Percentiles rank a stretch among this genome's conserved stretches.
Conservation (phyloP, 441 rosid species). For the Adansonia madagascariensis region DNA sequence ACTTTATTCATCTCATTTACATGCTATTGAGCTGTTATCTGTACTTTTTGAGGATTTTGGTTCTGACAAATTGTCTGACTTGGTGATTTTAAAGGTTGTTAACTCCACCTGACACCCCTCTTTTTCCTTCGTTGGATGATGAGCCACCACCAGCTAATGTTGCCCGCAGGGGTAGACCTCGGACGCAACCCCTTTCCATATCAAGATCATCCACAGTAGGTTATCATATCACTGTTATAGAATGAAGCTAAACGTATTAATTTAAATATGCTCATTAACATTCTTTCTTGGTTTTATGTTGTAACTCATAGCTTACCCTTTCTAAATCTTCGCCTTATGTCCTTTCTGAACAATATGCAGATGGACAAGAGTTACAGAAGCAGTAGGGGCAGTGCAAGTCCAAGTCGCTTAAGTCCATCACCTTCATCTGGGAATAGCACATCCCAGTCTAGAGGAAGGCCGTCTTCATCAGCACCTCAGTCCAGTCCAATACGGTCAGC, state of each 20-base stretch:
- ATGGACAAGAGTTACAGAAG: constrained; percentile 94
- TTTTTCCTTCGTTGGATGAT: constrained; percentile 91
- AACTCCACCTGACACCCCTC: constrained; percentile 99
- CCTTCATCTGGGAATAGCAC: constrained; percentile 73
- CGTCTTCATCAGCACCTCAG: constrained; percentile 74
- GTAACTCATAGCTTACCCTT: not conserved
- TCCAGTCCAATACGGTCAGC: constrained; percentile 66
- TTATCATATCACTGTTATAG: constrained; percentile 29
- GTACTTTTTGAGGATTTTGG: constrained; percentile 23
- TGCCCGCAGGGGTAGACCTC: constrained; percentile 80
- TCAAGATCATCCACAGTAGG: constrained; percentile 95
- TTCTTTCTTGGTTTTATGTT: not conserved
- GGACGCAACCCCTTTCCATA: constrained; percentile 86
- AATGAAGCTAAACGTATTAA: constrained; percentile 11
- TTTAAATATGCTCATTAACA: constrained; percentile 7
- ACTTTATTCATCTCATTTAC: constrained; percentile 14
- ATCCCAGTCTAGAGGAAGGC: constrained; percentile 82
- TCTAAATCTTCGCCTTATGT: not conserved
- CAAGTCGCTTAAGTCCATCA: constrained; percentile 90
- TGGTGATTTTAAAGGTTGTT: constrained; percentile 73
- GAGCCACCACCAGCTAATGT: constrained; percentile 63
- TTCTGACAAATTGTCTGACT: constrained; percentile 40
- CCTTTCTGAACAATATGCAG: constrained; percentile 42
- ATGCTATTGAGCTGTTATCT: constrained; percentile 26
- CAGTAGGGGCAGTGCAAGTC: constrained; percentile 97